phyloP scores from a whole-genome alignment of 2,329 filamentous ascomycete genomes.

The Pseudopithomyces maydicus region DNA sequence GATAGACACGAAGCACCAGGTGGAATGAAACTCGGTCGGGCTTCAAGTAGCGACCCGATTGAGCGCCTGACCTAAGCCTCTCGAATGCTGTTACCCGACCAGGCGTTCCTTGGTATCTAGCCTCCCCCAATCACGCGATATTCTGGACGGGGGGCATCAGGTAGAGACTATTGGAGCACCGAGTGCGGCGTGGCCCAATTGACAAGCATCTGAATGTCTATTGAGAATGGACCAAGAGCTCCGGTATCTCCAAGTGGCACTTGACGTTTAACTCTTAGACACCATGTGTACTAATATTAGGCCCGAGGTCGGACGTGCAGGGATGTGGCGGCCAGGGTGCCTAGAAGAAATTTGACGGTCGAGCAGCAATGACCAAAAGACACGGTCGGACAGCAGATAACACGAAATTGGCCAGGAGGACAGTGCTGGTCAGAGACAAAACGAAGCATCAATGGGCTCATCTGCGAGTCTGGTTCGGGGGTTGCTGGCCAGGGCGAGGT shows the following conservation, averaged over 20 bases:
- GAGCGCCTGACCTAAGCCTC: too few relatives aligned
- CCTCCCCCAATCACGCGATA: too few relatives aligned
- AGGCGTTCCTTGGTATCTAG: too few relatives aligned
- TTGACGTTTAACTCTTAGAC: neutral
- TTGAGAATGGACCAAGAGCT: neutral
- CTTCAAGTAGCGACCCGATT: too few relatives aligned
- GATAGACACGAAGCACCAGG: too few relatives aligned
- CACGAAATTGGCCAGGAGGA: neutral
- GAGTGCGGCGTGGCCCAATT: too few relatives aligned
- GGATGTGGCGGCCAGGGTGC: neutral
- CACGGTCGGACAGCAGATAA: neutral
- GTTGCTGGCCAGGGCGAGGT: neutral
- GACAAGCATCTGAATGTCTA: too few relatives aligned
- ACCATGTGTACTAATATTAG: slow-evolving; percentile 1
- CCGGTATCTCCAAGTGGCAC: neutral
- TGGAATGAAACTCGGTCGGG: too few relatives aligned
- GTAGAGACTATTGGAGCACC: too few relatives aligned
- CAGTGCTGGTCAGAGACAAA: neutral
- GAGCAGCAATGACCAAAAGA: neutral
- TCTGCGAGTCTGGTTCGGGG: neutral
- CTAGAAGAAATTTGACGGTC: neutral
- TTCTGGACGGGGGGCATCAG: too few relatives aligned
- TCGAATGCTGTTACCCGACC: too few relatives aligned
- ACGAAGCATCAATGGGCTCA: neutral
- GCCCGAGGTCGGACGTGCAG: slow-evolving; percentile 1